Evolutionary conservation across 2,329 filamentous ascomycete genomes (phyloP).

Genomic region (Cytospora mali): DNA sequence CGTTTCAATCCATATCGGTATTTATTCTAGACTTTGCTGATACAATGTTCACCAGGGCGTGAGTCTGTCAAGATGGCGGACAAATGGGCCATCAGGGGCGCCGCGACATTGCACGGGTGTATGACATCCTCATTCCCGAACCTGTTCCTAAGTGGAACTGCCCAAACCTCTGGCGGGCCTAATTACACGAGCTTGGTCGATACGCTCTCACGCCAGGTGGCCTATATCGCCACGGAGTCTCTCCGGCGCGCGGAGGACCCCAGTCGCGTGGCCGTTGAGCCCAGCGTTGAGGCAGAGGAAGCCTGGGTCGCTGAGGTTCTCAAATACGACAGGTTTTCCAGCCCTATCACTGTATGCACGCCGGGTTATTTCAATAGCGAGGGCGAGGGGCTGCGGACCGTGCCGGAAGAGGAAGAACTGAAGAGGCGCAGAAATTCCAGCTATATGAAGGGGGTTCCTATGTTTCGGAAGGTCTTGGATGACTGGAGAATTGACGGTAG

Average conservation of each 20-base stretch:
- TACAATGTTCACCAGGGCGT: conserved; percentile 18
- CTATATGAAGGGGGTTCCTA: conserved; percentile 11
- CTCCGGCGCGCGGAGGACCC: conserved; percentile 6
- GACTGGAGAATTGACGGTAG: conserved; percentile 1
- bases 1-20: too few species aligned
- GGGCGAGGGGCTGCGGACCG: conserved; percentile 17
- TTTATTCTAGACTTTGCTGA: not conserved
- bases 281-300: conserved; percentile 26
- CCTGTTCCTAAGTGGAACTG: conserved; percentile 28
- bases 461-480: not conserved
- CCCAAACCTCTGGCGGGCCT: conserved; percentile 21
- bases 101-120: conserved; percentile 28
- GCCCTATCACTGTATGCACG: conserved; percentile 24
- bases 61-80: conserved; percentile 23
- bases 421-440: not conserved
- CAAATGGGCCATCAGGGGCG: conserved; percentile 27
- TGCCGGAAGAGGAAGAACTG: conserved; percentile 4
- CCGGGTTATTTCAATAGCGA: conserved; percentile 27
- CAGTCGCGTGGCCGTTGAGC: conserved; percentile 16
- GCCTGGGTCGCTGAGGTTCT: conserved; percentile 16
- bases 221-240: conserved; percentile 14
- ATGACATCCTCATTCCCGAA: conserved; percentile 31
- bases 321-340: conserved; percentile 7
- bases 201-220: conserved; percentile 40
- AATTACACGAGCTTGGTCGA: conserved; percentile 36